Base-by-base conservation (phyloP, 345 rosid genomes). In the Eutrema japonicum region DNA sequence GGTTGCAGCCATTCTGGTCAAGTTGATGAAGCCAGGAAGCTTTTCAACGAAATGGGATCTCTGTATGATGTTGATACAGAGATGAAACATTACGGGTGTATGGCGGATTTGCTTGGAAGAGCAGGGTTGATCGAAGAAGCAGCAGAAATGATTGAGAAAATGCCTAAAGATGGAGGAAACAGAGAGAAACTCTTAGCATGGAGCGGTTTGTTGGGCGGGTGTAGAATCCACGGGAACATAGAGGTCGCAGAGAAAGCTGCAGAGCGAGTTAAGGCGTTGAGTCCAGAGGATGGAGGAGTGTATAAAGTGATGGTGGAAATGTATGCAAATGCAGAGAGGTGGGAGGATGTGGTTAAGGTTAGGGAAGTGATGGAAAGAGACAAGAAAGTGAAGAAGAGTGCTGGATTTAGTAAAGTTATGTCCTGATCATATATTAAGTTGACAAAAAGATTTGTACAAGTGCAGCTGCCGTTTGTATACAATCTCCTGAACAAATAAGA, bases 1-100 rank as follows among this genome's bases (percentile, higher is more conserved):
- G 97, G 91, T 10, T 89, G 95, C 54, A 89, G 97, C 76, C 97
- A 89, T 75, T 74, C 83, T 8, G 92, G 97, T 74, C 76, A 87
- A 33, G 83, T 87, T 48, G 67, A 63, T 52, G 92, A 91, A 68
- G 95, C 89, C 6, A 83, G 59, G 72, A 83, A 74, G 57, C 77
- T 87, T 52, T 91, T 89, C 33, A 4, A 83, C 9, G 70, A 86
- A 58, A 91, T 89, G 97, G 78, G 82, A 56, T 60, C 82, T 8
- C 11, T 64, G 38, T 78, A 82, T 46, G 78, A 77, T 22, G 85
- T 85, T 29, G 42, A 58, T 16, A 78, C 83, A 48, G 93, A 87
- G 79, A 76, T 77, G 49, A 91, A 82, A 79, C 97, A 89, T 75
- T 91, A 83, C 4, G 91, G 95, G 4, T 91, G 91, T 56, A 82